Evolutionary conservation across 306 rosid species (phyloP).

Genomic region (Casuarina glauca): DNA sequence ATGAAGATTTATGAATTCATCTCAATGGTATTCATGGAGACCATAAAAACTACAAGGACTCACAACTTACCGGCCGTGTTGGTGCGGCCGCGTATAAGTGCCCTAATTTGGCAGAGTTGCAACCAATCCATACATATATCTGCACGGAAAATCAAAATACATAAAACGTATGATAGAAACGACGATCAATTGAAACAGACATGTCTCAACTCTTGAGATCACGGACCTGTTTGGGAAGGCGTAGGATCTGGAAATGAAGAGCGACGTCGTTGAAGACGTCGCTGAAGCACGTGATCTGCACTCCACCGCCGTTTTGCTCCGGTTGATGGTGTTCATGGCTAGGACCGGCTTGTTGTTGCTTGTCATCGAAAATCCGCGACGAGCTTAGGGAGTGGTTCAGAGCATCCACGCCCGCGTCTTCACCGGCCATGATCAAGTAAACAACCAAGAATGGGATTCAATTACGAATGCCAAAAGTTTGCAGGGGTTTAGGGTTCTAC

Average conservation of each 20-base stretch:
- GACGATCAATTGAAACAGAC: background rate
- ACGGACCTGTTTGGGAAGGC: slow-evolving; percentile 72
- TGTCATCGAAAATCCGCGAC: slow-evolving; percentile 22
- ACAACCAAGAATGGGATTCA: background rate
- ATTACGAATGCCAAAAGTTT: background rate
- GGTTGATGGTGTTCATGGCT: slow-evolving; percentile 11
- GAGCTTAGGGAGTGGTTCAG: slow-evolving; percentile 18
- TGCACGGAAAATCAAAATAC: slow-evolving; percentile 13
- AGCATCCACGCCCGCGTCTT: slow-evolving; percentile 17
- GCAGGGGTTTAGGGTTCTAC: too few relatives aligned
- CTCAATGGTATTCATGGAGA: background rate
- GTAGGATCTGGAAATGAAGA: slow-evolving; percentile 78
- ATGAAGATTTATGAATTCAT: background rate
- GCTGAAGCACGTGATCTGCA: slow-evolving; percentile 62
- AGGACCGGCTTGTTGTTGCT: slow-evolving; percentile 14
- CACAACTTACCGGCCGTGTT: slow-evolving; percentile 63
- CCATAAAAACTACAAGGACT: background rate
- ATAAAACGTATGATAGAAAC: background rate
- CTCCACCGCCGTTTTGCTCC: slow-evolving; percentile 16
- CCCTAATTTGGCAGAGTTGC: slow-evolving; percentile 77
- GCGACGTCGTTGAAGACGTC: slow-evolving; percentile 61
- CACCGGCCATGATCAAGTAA: background rate
- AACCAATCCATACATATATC: slow-evolving; percentile 89
- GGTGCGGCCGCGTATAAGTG: slow-evolving; percentile 83
- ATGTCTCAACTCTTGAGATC: background rate